Evolutionary conservation across 257 asterid genomes (phyloP).

Genomic region (Voacanga thouarsii): DNA sequence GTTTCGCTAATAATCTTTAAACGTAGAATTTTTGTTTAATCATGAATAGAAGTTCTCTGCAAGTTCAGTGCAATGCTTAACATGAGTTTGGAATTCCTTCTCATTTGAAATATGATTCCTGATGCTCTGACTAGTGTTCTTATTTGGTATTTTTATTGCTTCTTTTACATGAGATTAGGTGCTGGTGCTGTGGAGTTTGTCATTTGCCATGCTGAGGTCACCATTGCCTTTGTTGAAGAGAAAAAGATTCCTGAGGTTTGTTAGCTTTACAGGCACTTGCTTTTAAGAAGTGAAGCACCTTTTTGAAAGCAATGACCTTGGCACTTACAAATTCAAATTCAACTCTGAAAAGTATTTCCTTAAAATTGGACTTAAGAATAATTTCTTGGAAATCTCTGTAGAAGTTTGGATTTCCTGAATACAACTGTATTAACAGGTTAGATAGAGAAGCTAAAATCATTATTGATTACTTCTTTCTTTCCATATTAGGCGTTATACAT

Average conservation of each 20-base stretch:
- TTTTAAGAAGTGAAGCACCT: not conserved
- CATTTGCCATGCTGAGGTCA: slow-evolving; percentile 91
- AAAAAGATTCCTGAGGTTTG: slow-evolving; percentile 82
- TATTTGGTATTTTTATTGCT: slow-evolving; percentile 13
- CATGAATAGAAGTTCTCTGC: not conserved
- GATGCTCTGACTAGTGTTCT: slow-evolving; percentile 7
- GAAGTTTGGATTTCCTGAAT: not conserved
- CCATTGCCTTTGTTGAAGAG: slow-evolving; percentile 86
- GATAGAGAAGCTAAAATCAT: not conserved
- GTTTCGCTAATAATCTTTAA: not conserved
- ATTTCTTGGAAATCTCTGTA: not conserved
- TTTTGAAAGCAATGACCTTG: not conserved
- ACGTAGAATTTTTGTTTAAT: not conserved
- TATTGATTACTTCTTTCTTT: not conserved
- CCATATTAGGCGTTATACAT: not conserved
- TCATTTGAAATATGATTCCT: slow-evolving; percentile 2
- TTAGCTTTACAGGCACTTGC: not conserved
- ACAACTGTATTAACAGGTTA: not conserved
- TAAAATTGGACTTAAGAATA: not conserved
- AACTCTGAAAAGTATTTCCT: not conserved
- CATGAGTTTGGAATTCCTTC: not conserved
- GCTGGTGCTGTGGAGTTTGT: slow-evolving; percentile 94
- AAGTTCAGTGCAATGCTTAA: not conserved
- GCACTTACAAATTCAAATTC: not conserved
- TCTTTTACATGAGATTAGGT: slow-evolving; percentile 49